A percentile compares a stretch with the other conserved stretches of the same genome.
These are phyloP conservation scores for Neocucurbitaria cava DNA, from an alignment of 2,329 filamentous ascomycete species.

Conservation along the genomic window DNA sequence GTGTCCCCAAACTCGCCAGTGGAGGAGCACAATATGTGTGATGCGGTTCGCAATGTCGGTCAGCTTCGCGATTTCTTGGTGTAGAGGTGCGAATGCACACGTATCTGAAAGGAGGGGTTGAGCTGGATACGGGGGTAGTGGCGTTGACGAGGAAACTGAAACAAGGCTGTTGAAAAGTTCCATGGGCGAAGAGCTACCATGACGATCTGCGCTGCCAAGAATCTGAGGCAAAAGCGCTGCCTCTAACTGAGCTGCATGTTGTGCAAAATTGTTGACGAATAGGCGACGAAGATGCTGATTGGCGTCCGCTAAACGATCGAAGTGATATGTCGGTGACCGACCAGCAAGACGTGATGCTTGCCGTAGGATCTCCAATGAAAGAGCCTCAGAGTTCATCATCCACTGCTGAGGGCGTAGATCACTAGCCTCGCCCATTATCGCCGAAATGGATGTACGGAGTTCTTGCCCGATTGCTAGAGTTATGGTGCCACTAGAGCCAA, in stretches of 20 bases:
- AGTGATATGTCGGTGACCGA: conserved; percentile 33
- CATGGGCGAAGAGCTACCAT: conserved; percentile 48
- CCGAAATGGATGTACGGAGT: conserved; percentile 45
- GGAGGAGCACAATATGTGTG: conserved; percentile 81
- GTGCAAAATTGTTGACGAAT: conserved; percentile 39
- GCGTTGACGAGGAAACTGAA: conserved; percentile 21
- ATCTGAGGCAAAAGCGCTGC: conserved; percentile 34
- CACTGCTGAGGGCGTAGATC: conserved; percentile 47
- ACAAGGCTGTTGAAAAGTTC: conserved; percentile 55
- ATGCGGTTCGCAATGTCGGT: conserved; percentile 77
- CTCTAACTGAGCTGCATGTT: conserved; percentile 42
- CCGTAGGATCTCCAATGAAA: conserved; percentile 56
- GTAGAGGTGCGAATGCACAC: conserved; percentile 19
- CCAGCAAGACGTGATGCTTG: conserved; percentile 48
- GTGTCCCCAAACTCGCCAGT: conserved; percentile 88
- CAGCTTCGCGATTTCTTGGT: conserved; percentile 47
- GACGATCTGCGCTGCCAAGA: conserved; percentile 33
- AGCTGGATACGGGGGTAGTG: conserved; percentile 9
- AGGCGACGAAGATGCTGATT: conserved; percentile 44
- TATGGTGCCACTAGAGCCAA: conserved; percentile 34
- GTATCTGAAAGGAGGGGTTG: conserved; percentile 34
- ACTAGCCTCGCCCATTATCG: conserved; percentile 46
- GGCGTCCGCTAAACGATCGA: conserved; percentile 45
- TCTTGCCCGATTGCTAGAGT: conserved; percentile 25
- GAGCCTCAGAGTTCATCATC: conserved; percentile 50